Base-by-base conservation (phyloP, 495 filamentous ascomycete species). In the Penicillium soppii region DNA sequence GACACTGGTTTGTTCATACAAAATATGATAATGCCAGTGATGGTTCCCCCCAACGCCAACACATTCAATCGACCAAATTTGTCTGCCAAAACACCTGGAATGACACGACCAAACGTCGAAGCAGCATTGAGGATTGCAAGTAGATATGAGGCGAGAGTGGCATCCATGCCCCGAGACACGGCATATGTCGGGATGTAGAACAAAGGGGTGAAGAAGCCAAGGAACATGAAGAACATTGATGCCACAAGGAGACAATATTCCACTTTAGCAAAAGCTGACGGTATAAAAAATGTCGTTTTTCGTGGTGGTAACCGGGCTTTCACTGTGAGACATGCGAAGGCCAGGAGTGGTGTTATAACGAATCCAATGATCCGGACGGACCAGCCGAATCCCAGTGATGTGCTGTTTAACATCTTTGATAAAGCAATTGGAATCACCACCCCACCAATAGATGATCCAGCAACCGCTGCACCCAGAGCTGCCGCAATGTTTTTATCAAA, bases 181-280 rank as follows among this genome's bases (percentile, higher is more conserved):
- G 82, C 85, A 41, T 82, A 68, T 15, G 82, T 66, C 25, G 82
- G 77, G 38, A 91, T 70, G 53, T 81, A 89, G 62, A 83, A 85
- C 66, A 87, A 80, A 0, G 86, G 87, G 10, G 87, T 55, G 60
- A 84, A 87, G 52, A 85, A 75, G 29, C 84, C 86, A 53, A 80
- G 76, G 66, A 84, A 85, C 65, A 85, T 83, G 29, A 88, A 70
- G 62, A 77, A 76, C 0, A 50, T 12, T 1, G 37, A 41, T 3
- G 46, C 25, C 12, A 54, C 43, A 8, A 59, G 32, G 6, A 58
- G n/a, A 36, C 57, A 40, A 44, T 62, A 74, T 5, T 33, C 45
- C 13, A 44, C 22, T 13, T 76, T 59, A 25, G 59, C 71, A 47
- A 78, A 81, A 0, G 77, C 79, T 0, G 17, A 12, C 5, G 42